A percentile compares a stretch with the other conserved stretches of the same genome.
These are phyloP conservation scores for Pseudovirgaria hyperparasitica DNA, from an alignment of 2,329 filamentous ascomycete genomes.

Conservation along the genomic window DNA sequence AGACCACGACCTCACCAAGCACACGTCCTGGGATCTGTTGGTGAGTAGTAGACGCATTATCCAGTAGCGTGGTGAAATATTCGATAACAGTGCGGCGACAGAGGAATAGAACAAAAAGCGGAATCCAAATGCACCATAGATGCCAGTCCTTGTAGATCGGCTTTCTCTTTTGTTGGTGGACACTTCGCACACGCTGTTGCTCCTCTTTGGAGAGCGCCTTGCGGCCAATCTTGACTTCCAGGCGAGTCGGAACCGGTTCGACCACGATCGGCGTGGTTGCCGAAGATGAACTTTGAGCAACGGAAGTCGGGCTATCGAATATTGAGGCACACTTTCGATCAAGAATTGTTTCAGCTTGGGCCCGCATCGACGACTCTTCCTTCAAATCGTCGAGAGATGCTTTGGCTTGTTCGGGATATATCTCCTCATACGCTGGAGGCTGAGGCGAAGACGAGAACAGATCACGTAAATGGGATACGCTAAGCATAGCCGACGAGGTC, in stretches of 20 bases:
- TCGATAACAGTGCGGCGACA: too few species aligned
- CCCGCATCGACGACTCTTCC: conserved; percentile 43
- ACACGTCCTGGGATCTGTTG: too few species aligned
- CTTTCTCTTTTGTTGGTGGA: conserved; percentile 36
- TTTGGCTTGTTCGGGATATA: conserved; percentile 48
- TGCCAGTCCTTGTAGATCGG: conserved; percentile 36
- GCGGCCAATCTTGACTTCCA: conserved; percentile 25
- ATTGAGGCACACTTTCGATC: conserved; percentile 44
- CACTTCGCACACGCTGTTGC: conserved; percentile 32
- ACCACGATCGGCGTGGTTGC: not conserved
- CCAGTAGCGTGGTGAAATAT: too few species aligned
- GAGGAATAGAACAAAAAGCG: too few species aligned
- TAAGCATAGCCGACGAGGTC: conserved; percentile 28
- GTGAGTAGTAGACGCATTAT: too few species aligned
- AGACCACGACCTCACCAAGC: too few species aligned
- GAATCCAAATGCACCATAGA: conserved; percentile 43
- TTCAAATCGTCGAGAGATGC: conserved; percentile 34
- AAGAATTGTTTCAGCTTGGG: conserved; percentile 45
- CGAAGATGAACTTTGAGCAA: conserved; percentile 19
- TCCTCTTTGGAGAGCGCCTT: conserved; percentile 31
- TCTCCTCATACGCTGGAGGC: conserved; percentile 68
- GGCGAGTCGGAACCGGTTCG: not conserved
- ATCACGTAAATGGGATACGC: conserved; percentile 39
- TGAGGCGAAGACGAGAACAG: conserved; percentile 44
- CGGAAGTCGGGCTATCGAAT: conserved; percentile 34